phyloP scores from a whole-genome alignment of 495 filamentous ascomycete genomes.

The Lasiosphaeriaceae sp. region DNA sequence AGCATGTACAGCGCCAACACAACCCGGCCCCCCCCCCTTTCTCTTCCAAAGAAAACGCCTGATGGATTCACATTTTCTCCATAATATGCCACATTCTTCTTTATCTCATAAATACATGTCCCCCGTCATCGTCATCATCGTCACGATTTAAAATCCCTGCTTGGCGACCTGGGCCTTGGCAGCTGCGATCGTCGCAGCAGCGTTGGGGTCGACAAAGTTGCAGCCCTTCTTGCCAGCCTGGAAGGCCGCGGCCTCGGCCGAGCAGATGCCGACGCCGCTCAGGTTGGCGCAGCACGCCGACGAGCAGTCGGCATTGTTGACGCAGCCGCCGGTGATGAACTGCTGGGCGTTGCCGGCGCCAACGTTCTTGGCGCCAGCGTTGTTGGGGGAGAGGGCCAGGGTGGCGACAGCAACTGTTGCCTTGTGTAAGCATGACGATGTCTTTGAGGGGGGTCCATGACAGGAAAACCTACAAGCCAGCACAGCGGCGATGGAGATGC shows the following conservation, averaged over 20 bases:
- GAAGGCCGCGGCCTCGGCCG: conserved; percentile 36
- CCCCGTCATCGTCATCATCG: not conserved
- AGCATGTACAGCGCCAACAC: no score
- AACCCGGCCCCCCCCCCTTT: no score
- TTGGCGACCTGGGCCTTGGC: conserved; percentile 40
- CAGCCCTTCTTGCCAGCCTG: conserved; percentile 44
- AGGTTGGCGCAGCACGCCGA: conserved; percentile 42
- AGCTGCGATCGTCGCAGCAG: conserved; percentile 34
- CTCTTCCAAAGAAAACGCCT: no score
- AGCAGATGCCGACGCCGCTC: conserved; percentile 36
- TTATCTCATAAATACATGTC: not conserved
- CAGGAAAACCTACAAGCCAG: conserved; percentile 29
- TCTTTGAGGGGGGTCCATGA: not conserved
- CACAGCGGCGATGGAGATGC: conserved; percentile 26
- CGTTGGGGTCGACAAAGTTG: conserved; percentile 40
- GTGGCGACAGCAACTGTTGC: conserved; percentile 28
- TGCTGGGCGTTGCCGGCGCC: conserved; percentile 47
- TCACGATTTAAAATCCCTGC: conserved; percentile 34
- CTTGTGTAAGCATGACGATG: not conserved
- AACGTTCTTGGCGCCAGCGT: conserved; percentile 43
- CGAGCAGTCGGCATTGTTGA: conserved; percentile 41
- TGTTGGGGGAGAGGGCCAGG: conserved; percentile 35
- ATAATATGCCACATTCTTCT: not conserved
- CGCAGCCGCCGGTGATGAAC: conserved; percentile 50
- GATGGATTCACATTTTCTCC: no score